Conservation (phyloP, 805 yeast species). For the Saccharomycopsis microspora region DNA sequence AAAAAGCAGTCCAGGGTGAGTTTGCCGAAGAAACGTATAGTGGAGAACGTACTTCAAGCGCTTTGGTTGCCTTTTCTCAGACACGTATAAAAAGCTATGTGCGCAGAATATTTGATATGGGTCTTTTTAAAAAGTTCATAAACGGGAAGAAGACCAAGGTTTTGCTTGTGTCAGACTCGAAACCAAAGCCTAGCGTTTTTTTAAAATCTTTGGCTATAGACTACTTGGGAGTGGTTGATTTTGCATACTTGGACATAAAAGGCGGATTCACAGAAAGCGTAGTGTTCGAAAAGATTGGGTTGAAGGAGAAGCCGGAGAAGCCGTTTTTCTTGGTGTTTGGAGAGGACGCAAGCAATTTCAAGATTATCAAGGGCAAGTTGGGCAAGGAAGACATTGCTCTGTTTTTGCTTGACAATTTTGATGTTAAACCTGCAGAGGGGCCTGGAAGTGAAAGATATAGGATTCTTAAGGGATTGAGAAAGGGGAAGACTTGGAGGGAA, state of each 20-base stretch:
- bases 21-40: slow-evolving; percentile 47
- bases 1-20: slow-evolving; percentile 9
- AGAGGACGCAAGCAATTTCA: slow-evolving; percentile 17
- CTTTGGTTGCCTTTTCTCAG: slow-evolving; percentile 42
- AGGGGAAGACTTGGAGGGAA: slow-evolving; percentile 17
- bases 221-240: slow-evolving; percentile 38
- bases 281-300: slow-evolving; percentile 14
- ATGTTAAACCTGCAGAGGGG: slow-evolving; percentile 22
- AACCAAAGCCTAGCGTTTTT: slow-evolving; percentile 38
- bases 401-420: slow-evolving; percentile 17
- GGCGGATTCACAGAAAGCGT: slow-evolving; percentile 20
- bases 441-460: slow-evolving; percentile 21
- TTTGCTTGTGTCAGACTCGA: slow-evolving; percentile 36
- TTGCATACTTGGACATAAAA: slow-evolving; percentile 31
- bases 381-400: slow-evolving; percentile 19
- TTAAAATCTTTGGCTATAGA: slow-evolving; percentile 63
- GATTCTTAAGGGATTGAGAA: slow-evolving; percentile 18
- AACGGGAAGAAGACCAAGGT: slow-evolving; percentile 23
- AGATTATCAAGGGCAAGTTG: slow-evolving; percentile 18
- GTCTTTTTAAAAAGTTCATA: slow-evolving; percentile 21
- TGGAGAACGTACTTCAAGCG: slow-evolving; percentile 48
- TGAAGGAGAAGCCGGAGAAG: not conserved
- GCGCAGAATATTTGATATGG: slow-evolving; percentile 31
- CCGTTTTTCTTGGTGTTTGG: slow-evolving; percentile 7
- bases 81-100: slow-evolving; percentile 58